Base-by-base conservation (phyloP, 1,139 yeast genomes). In the Saccharomyces hybrid region DNA sequence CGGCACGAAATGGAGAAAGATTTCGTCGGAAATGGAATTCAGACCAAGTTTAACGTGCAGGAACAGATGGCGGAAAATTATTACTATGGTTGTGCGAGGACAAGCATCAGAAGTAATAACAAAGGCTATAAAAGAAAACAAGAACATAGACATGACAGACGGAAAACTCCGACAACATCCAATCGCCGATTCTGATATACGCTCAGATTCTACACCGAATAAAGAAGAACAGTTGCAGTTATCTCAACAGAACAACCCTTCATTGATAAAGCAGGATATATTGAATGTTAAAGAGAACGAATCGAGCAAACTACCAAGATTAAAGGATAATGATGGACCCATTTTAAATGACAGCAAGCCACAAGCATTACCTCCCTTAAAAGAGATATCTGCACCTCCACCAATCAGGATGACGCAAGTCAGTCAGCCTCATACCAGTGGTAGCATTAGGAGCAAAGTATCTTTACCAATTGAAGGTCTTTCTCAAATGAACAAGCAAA, bases 1-100 rank as follows among this genome's bases (percentile, higher is more conserved):
- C 66, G 97, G 97, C n/a, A 88, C 97, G 0, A 86, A 87, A 68
- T 91, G 98, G 98, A 79, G 95, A 62, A 82, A 86, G 1, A 86
- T 91, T 3, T 82, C 96, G 1, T 68, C 73, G 50, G 84, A 81
- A 51, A 81, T 91, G 76, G 78, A 80, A 48, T 87, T 93, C 50
- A 75, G 98, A 54, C 96, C 97, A 1, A 86, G 95, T 56, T 76
- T 91, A 55, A 89, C 97, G 0, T 90, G 97, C 67, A 76, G 98
- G 58, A 91, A 91, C 70, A 77, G 97, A 57, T 91, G 97, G 97
- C 78, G 97, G 61, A 88, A 88, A 65, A 79, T 91, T 49, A 85
- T 87, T 50, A 84, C 95, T 0, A 84, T 83, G 61, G 86, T 86
- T 8, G 89, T 84, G 1, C 72, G 88, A 60, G 86, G 84, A 4